Base-by-base conservation (phyloP, 768 basidiomycete genomes). In the Boletus reticulatus region DNA sequence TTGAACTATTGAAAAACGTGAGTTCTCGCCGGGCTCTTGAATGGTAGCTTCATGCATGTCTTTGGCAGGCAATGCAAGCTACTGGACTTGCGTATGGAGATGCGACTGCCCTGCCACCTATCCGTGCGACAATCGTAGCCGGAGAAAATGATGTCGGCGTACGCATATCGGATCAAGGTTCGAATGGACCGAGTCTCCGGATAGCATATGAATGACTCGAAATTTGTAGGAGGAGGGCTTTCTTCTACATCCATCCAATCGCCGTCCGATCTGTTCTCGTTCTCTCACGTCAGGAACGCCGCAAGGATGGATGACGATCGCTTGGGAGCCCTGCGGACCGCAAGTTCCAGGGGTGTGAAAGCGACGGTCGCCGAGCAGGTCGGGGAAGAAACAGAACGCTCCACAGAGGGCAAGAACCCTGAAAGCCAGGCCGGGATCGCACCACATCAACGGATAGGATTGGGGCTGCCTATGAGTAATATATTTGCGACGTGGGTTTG, bases 121-220 rank as follows among this genome's bases (percentile, higher is more conserved):
- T 94, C 49, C 76, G 73, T 29, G 86, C 85, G 1, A 95, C 93
- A 0, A 84, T 96, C 44, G 85, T 86, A 9, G 83, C 85, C 3
- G 86, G 87, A 2, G 78, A 84, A 32, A 80, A 92, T 49, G 82
- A 90, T 48, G 80, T 96, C 44, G 80, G 83, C 7, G 80, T 96
- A 48, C 86, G 93, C 38, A 87, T 96, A 74, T 93, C 92, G n/a
- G 93, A 96, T 67, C 85, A 91, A 82, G 94, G 92, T 86, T 52
- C 44, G 63, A 41, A 22, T 39, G 39, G 37, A n/a, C 34, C 14
- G 37, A 47, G 12, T 20, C 24, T n/a, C 39, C 10, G 36, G 24
- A 20, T 17, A 19, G 24, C 8, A 16, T 43, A 20, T 31, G 31
- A 49, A 11, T 56, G 50, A 48, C 52, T 61, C 59, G 39, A 48